phyloP scores from a whole-genome alignment of 2,329 filamentous ascomycete genomes.

The Periglandula ipomoeae region DNA sequence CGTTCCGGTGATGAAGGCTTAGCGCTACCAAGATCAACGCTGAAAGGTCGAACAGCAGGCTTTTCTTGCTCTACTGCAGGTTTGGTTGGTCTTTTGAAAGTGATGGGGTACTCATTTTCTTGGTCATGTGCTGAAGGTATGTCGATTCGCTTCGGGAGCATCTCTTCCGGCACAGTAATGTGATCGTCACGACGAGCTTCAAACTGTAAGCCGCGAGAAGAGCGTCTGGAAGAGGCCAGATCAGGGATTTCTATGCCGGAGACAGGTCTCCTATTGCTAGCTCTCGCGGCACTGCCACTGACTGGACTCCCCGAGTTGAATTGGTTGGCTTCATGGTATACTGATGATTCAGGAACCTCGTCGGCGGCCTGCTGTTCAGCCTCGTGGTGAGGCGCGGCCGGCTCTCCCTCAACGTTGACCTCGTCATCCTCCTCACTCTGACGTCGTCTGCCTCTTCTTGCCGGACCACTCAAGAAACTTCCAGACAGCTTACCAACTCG shows the following conservation, averaged over 20 bases:
- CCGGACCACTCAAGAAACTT: constrained; percentile 70
- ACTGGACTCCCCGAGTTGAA: constrained; percentile 52
- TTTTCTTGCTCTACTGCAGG: constrained; percentile 46
- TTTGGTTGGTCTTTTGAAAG: constrained; percentile 52
- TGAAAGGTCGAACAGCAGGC: constrained; percentile 41
- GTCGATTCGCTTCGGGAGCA: constrained; percentile 31
- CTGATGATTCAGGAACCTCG: constrained; percentile 31
- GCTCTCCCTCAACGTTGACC: constrained; percentile 32
- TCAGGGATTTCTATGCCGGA: constrained; percentile 27
- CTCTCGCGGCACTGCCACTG: constrained; percentile 36
- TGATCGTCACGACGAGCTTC: constrained; percentile 15
- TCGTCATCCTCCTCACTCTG: constrained; percentile 59
- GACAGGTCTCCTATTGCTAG: constrained; percentile 30
- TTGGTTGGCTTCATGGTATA: constrained; percentile 33
- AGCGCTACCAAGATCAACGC: constrained; percentile 30
- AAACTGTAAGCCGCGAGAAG: constrained; percentile 16
- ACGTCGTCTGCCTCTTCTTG: constrained; percentile 61
- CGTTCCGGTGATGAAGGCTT: constrained; percentile 43
- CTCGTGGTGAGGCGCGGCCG: constrained; percentile 30
- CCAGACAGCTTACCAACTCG: constrained; percentile 66
- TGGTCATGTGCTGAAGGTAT: constrained; percentile 63
- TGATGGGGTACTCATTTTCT: constrained; percentile 71
- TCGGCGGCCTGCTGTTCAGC: constrained; percentile 30
- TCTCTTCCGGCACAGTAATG: constrained; percentile 10
- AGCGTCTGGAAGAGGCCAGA: constrained; percentile 21